A percentile compares a stretch with the other conserved stretches of the same genome.
phyloP scores from a whole-genome alignment of 1,284 basidiomycete species.

The Fomitopsis betulina region DNA sequence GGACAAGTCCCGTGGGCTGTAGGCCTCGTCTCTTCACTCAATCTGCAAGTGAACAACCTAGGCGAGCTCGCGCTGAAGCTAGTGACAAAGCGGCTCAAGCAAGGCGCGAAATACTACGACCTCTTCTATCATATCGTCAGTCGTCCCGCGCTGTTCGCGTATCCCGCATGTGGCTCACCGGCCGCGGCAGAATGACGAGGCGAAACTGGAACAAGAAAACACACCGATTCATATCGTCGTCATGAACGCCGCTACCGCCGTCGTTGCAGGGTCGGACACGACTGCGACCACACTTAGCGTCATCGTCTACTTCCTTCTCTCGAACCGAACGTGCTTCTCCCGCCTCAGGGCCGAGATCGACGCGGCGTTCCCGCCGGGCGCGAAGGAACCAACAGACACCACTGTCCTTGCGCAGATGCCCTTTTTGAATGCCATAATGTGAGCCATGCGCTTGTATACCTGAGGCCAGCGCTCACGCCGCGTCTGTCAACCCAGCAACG shows the following conservation, averaged over 20 bases:
- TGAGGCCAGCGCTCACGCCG: neutral
- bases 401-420: constrained; percentile 19
- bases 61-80: neutral
- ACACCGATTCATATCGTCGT: constrained; percentile 34
- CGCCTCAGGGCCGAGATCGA: constrained; percentile 50
- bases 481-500: constrained; percentile 39
- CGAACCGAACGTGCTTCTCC: constrained; percentile 38
- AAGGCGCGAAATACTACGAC: constrained; percentile 35
- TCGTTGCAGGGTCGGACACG: constrained; percentile 49
- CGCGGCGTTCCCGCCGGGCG: constrained; percentile 12
- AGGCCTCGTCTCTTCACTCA: neutral
- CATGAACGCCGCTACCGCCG: constrained; percentile 42
- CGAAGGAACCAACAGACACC: constrained; percentile 20
- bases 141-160: neutral
- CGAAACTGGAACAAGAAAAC: constrained; percentile 33
- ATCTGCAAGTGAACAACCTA: neutral
- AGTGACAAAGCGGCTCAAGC: neutral
- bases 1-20: constrained; percentile 1
- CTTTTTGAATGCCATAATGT: constrained; percentile 29
- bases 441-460: constrained; percentile 2
- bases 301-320: constrained; percentile 44
- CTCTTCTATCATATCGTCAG: constrained; percentile 41
- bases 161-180: neutral
- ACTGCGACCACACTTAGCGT: constrained; percentile 41
- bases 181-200: constrained; percentile 37